Base-by-base conservation (phyloP, 2,329 filamentous ascomycete species). In the Botryotinia globosa region DNA sequence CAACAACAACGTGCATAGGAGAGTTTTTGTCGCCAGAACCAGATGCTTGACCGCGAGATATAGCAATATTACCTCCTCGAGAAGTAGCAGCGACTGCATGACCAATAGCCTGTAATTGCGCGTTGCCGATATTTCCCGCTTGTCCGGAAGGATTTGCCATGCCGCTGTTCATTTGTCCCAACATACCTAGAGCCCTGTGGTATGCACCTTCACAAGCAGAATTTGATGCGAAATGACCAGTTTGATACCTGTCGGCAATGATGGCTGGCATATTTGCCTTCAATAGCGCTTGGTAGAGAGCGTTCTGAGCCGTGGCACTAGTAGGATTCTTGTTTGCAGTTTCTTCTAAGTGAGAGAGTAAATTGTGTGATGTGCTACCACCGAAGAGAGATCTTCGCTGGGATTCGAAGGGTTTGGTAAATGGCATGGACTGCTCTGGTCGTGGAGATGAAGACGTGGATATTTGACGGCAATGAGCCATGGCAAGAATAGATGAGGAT, bases 231-330 rank as follows among this genome's bases (percentile, higher is more conserved):
- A 94, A 99, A 72, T 91, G 89, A 75, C 92, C 92, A 25, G 92
- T 94, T 80, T 94, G 90, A 82, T 97, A 96, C 79, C 96, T 88
- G 82, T 98, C 94, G 74, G 98, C 88, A 72, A 99, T 85, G 75
- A 99, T 97, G 69, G 94, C 91, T 29, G 95, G 93, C 92, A 98
- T 94, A 79, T 97, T 96, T 69, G 95, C 94, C 80, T 92, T 92
- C 72, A 98, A 86, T 22, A 99, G 88, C 63, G 94, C 91, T 80
- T 95, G 92, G 81, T 99, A 99, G 82, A 99, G 98, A 25, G 93
- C 91, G 81, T 95, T 96, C 82, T 99, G 96, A 32, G 94, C 91
- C 61, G 92, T 92, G 42, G 94, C 91, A 82, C 94, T 98, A 74
- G 86, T 88, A 1, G 96, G 94, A 79, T 97, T 97, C 82, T 94